Evolutionary conservation across 139 green algal species (phyloP).

Genomic region (Bryopsis sp.): DNA sequence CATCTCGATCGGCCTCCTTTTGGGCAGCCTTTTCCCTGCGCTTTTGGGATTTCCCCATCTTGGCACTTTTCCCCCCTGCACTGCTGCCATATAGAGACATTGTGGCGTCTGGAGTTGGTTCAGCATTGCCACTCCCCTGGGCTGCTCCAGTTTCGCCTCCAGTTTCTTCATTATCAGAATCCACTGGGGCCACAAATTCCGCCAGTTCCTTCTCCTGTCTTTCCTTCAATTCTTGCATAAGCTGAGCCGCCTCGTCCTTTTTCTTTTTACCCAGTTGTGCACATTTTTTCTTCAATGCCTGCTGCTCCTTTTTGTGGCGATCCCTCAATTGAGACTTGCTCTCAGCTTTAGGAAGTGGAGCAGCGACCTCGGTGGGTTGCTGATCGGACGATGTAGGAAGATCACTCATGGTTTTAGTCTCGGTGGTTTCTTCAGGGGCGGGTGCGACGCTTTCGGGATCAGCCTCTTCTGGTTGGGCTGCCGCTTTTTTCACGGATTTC

Average conservation of each 20-base stretch:
- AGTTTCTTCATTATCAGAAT: not conserved
- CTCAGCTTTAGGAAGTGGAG: not conserved
- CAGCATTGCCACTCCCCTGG: not conserved
- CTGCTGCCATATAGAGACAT: not conserved
- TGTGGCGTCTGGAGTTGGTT: not conserved
- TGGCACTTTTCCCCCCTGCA: not conserved
- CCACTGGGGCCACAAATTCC: not conserved
- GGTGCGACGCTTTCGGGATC: not conserved
- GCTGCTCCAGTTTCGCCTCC: not conserved
- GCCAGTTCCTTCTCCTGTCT: constrained; percentile 3
- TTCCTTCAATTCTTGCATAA: constrained; percentile 1
- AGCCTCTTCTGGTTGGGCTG: too few species aligned
- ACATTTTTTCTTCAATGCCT: not conserved
- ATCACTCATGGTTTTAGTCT: not conserved
- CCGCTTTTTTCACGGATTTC: too few species aligned
- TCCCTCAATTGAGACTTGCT: constrained; percentile 13
- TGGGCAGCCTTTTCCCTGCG: not conserved
- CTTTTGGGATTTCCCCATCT: constrained; percentile 3
- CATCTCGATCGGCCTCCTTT: constrained; percentile 1
- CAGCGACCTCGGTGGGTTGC: not conserved
- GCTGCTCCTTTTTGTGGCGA: constrained; percentile 4
- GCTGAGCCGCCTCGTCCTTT: not conserved
- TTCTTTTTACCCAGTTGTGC: constrained; percentile 9
- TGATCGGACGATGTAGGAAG: not conserved
- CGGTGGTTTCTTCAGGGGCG: not conserved